Evolutionary conservation across 495 filamentous ascomycete genomes (phyloP).

Genomic region (Neurospora hispaniola): DNA sequence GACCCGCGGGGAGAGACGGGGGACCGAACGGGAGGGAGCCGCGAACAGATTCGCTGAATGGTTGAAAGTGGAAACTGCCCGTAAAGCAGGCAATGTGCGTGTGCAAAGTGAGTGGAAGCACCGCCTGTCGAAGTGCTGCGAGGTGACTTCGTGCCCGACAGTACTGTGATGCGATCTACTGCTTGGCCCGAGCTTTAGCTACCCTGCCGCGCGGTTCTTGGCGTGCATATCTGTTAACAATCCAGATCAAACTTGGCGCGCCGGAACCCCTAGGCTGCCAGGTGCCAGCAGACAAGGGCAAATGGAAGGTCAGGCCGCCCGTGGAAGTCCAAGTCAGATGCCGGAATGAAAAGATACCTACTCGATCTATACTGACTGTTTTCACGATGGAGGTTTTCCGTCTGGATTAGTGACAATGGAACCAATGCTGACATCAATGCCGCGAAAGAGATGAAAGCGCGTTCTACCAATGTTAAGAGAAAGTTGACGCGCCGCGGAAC

Average conservation of each 20-base stretch:
- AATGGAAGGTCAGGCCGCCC: not conserved
- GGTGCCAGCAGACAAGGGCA: not conserved
- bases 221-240: not conserved
- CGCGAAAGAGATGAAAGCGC: not conserved
- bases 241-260: not conserved
- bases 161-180: not conserved
- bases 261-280: not conserved
- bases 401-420: not conserved
- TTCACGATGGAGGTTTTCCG: not conserved
- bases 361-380: too few species aligned
- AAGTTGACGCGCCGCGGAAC: not conserved
- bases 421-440: not conserved
- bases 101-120: not conserved
- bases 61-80: not conserved
- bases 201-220: not conserved
- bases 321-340: too few species aligned
- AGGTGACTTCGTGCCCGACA: not conserved
- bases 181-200: not conserved
- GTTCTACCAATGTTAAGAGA: too few species aligned
- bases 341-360: too few species aligned
- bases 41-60: not conserved
- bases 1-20: not conserved
- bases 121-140: not conserved
- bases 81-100: not conserved
- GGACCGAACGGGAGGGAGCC: not conserved